These are phyloP conservation scores for Adansonia madagascariensis DNA, from an alignment of 441 rosid species.

Conservation along the genomic window DNA sequence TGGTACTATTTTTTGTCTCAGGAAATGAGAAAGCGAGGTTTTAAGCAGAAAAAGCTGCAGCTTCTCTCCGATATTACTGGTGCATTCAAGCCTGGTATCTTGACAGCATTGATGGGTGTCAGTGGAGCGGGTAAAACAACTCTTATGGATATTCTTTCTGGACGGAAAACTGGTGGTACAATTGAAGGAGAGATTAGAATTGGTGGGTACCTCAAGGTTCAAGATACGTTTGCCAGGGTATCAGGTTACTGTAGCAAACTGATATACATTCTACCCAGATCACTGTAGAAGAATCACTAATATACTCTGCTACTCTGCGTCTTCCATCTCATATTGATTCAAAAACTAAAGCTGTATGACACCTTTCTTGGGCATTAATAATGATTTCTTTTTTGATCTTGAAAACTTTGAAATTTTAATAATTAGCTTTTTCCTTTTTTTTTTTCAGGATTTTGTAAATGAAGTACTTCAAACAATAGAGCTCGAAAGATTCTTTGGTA, in stretches of 20 bases:
- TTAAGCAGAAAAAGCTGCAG: slow-evolving; percentile 44
- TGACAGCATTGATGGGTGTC: slow-evolving; percentile 72
- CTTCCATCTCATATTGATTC: slow-evolving; percentile 47
- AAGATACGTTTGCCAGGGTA: slow-evolving; percentile 60
- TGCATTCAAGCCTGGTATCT: slow-evolving; percentile 59
- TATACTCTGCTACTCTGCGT: slow-evolving; percentile 64
- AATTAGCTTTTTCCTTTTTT: not conserved
- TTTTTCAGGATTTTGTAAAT: slow-evolving; percentile 48
- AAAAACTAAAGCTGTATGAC: slow-evolving; percentile 39
- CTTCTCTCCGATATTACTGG: slow-evolving; percentile 57
- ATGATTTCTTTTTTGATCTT: not conserved
- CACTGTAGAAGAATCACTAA: slow-evolving; percentile 59
- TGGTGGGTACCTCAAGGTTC: slow-evolving; percentile 59
- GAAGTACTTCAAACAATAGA: slow-evolving; percentile 60
- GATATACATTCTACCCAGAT: slow-evolving; percentile 39
- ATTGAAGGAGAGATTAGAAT: slow-evolving; percentile 63
- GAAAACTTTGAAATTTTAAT: not conserved
- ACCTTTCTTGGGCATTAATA: not conserved
- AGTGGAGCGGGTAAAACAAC: slow-evolving; percentile 75
- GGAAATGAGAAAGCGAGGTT: no score
- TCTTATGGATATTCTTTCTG: slow-evolving; percentile 31
- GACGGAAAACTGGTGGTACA: slow-evolving; percentile 63
- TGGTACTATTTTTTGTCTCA: no score
- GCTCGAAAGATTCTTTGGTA: slow-evolving; percentile 52
- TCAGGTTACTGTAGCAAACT: slow-evolving; percentile 68